A percentile compares a stretch with the other conserved stretches of the same genome.
Conservation (phyloP, 2,329 filamentous ascomycete genomes). For the Tolypocladium pustulatum region DNA sequence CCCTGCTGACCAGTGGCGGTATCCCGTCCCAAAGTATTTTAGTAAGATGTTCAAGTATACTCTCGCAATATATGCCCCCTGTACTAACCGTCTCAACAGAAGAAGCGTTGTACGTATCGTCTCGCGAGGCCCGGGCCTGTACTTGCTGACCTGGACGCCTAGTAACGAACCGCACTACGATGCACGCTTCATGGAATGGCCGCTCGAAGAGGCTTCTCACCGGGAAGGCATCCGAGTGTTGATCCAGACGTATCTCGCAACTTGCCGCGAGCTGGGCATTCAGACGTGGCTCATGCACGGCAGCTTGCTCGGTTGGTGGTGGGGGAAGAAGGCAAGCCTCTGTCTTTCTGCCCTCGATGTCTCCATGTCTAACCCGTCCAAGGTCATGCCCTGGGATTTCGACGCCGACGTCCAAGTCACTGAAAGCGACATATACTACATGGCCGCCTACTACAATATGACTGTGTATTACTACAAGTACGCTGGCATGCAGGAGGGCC, state of each 20-base stretch:
- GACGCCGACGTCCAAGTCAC: slow-evolving; percentile 69
- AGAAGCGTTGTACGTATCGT: background rate
- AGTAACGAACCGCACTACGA: slow-evolving; percentile 18
- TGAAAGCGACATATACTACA: slow-evolving; percentile 51
- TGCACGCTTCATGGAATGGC: slow-evolving; percentile 24
- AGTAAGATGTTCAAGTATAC: slow-evolving; percentile 5
- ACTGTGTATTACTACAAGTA: slow-evolving; percentile 33
- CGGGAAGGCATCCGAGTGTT: slow-evolving; percentile 53
- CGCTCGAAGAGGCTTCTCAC: slow-evolving; percentile 44
- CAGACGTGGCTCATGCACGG: slow-evolving; percentile 80
- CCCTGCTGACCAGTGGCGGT: slow-evolving; percentile 1
- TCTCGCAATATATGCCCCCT: background rate
- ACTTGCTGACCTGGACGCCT: background rate
- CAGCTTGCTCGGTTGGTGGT: slow-evolving; percentile 83
- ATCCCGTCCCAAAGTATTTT: slow-evolving; percentile 13
- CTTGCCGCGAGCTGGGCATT: slow-evolving; percentile 52
- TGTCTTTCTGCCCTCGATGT: background rate
- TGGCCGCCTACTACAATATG: slow-evolving; percentile 59
- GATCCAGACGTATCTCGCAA: slow-evolving; percentile 61
- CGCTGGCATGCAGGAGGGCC: slow-evolving; percentile 23
- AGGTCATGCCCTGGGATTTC: slow-evolving; percentile 68
- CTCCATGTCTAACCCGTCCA: slow-evolving; percentile 1
- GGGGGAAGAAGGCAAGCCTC: slow-evolving; percentile 46
- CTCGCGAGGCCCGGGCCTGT: no score
- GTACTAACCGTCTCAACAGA: background rate